Evolutionary conservation across 73 alveolate genomes (phyloP), one percentile per base, ranked within the genome.

Genomic region (Urostyla sp.): DNA sequence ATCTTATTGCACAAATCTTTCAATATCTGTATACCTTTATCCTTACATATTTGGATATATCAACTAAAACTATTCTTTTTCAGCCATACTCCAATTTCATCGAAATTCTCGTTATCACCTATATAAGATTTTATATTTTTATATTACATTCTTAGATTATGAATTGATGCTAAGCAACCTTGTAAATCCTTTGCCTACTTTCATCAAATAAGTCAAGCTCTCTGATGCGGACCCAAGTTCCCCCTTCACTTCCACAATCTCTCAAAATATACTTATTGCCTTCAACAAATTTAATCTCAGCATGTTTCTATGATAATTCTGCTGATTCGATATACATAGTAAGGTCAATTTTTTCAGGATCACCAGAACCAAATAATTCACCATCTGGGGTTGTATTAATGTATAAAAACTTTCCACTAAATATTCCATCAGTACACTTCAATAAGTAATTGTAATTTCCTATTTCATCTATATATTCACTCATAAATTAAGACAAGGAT

Each of bases 391-490:
- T 84, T 0, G 92, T 72, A 55, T 89, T 89, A 30, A 89, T 78
- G 84, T 60, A 89, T 32, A 89, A 45, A 57, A 89, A 89, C 76
- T 72, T 89, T 38, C 95, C 95, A 46, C 76, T 48, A 69, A 72
- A 84, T 27, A 89, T 45, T 0, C 95, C 95, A 53, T 76, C 90
- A 6, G 95, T 89, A 73, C 95, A 89, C 57, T 69, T 73, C 36
- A 89, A 75, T 56, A 89, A 24, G 66, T 75, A 85, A 43, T 85
- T 84, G 43, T 83, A 83, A 38, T 51, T 72, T 23, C 82, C 92
- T 27, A 82, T 53, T 31, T 72, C 83, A 30, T 55, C 83, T 69
- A 44, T 7, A 66, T 6, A n/a, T 13, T 46, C 37, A 38, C 18
- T 63, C 44, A 20, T 10, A 7, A 31, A 49, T 20, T 26, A 4